phyloP scores from a whole-genome alignment of 768 basidiomycete genomes.

The Collybiopsis confluens region DNA sequence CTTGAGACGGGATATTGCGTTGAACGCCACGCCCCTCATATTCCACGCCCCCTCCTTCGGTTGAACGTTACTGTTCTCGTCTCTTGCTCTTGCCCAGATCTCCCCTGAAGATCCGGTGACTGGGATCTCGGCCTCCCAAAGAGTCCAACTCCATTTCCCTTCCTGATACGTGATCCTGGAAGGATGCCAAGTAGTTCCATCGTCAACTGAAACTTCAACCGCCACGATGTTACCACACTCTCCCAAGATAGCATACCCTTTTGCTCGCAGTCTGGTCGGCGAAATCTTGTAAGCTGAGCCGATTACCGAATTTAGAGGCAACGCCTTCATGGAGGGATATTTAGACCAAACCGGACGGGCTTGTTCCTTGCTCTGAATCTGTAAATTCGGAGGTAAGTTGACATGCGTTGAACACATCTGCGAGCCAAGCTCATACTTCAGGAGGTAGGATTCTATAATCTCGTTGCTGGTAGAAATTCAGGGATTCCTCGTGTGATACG shows the following conservation, averaged over 20 bases:
- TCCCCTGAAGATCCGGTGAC: slow-evolving; percentile 28
- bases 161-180: slow-evolving; percentile 54
- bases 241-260: slow-evolving; percentile 57
- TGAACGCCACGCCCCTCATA: slow-evolving; percentile 58
- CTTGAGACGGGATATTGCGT: slow-evolving; percentile 38
- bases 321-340: slow-evolving; percentile 52
- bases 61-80: slow-evolving; percentile 46
- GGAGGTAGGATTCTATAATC: slow-evolving; percentile 68
- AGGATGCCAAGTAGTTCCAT: slow-evolving; percentile 45
- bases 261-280: slow-evolving; percentile 34
- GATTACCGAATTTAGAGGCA: slow-evolving; percentile 63
- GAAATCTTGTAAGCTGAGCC: slow-evolving; percentile 32
- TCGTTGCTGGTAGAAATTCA: slow-evolving; percentile 67
- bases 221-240: slow-evolving; percentile 35
- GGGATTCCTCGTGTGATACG: slow-evolving; percentile 50
- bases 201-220: slow-evolving; percentile 51
- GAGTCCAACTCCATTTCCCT: slow-evolving; percentile 70
- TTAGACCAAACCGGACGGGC: slow-evolving; percentile 46
- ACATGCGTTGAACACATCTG: background rate
- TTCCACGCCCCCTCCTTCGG: slow-evolving; percentile 54
- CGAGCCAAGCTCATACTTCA: slow-evolving; percentile 25
- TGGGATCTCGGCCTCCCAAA: slow-evolving; percentile 56
- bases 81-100: slow-evolving; percentile 49
- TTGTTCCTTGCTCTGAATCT: slow-evolving; percentile 44
- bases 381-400: slow-evolving; percentile 7